Evolutionary conservation across 495 filamentous ascomycete species (phyloP), one percentile per base, ranked within the genome.

Genomic region (Apiosordaria backusii): DNA sequence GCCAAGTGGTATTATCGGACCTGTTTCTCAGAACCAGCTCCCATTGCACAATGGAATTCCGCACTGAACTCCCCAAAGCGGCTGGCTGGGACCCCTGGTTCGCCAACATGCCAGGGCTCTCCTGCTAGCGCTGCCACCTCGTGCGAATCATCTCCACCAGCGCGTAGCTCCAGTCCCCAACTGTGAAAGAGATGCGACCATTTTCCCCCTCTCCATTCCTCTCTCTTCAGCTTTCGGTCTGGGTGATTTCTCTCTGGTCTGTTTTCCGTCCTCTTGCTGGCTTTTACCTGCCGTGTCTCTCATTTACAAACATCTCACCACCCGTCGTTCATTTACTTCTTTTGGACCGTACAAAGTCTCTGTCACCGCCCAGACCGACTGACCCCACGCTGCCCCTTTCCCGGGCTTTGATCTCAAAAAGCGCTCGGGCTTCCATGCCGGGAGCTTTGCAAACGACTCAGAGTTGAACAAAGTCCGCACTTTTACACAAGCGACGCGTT

Each of bases 101-200:
- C 50, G 57, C n/a, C n/a, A 55, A 40, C 23, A 15, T 40, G 52
- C 53, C 61, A 24, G 59, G 64, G 16, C 21, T 24, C 50, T 55
- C 55, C 54, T 59, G 24, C 61, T 64, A 18, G 61, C 65, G 18
- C 9, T 22, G 26, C 29, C 45, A 22, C 5, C 22, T 54, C 35
- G 23, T 61, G 62, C 64, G 65, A 67, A 67, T 67, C 65, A 70
- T 70, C 69, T 67, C 70, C 70, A 71, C 67, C 62, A 53, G 67
- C 69, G 61, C 66, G 67, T 62, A 40, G 57, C 19, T 24, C 63
- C 57, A 50, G 23, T 45, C 58, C 57, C 40, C 22, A 25, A 24
- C 53, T 60, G 4, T 57, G 54, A 69, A 69, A 64, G 62, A 53
- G 67, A 67, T 15, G 50, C 66, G 63, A 65, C 63, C 52, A 53